phyloP scores from a whole-genome alignment of 768 basidiomycete species.

The Vararia minispora region DNA sequence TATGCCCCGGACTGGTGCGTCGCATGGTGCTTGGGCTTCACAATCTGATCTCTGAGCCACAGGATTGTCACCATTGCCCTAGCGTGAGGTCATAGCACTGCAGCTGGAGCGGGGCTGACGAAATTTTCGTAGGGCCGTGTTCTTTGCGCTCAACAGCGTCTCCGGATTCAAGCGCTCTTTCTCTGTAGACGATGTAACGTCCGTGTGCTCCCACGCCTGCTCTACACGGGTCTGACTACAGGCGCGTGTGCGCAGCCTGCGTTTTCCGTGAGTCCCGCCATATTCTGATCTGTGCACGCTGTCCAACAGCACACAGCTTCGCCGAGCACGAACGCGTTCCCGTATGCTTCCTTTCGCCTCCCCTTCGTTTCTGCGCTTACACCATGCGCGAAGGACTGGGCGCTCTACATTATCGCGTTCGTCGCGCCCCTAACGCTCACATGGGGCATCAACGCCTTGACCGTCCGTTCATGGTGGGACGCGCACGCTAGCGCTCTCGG shows the following conservation, averaged over 20 bases:
- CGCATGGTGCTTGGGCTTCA: neutral
- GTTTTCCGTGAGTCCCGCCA: slow-evolving; percentile 24
- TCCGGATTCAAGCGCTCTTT: slow-evolving; percentile 70
- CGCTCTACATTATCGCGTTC: slow-evolving; percentile 28
- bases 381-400: slow-evolving; percentile 8
- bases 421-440: slow-evolving; percentile 64
- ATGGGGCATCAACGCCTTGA: slow-evolving; percentile 54
- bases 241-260: slow-evolving; percentile 19
- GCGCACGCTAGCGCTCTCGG: slow-evolving; percentile 57
- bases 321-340: slow-evolving; percentile 72
- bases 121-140: slow-evolving; percentile 34
- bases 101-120: neutral
- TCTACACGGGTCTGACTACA: slow-evolving; percentile 14
- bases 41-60: slow-evolving; percentile 1
- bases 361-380: neutral
- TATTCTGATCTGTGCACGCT: neutral
- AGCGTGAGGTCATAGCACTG: slow-evolving; percentile 34
- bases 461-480: slow-evolving; percentile 84
- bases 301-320: slow-evolving; percentile 29
- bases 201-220: slow-evolving; percentile 18
- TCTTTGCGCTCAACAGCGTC: slow-evolving; percentile 53
- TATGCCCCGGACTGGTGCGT: slow-evolving; percentile 73
- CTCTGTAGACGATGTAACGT: slow-evolving; percentile 71
- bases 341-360: slow-evolving; percentile 27
- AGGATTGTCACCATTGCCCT: slow-evolving; percentile 62